phyloP scores from a whole-genome alignment of 331 rosid genomes.

The Saraca asoca region DNA sequence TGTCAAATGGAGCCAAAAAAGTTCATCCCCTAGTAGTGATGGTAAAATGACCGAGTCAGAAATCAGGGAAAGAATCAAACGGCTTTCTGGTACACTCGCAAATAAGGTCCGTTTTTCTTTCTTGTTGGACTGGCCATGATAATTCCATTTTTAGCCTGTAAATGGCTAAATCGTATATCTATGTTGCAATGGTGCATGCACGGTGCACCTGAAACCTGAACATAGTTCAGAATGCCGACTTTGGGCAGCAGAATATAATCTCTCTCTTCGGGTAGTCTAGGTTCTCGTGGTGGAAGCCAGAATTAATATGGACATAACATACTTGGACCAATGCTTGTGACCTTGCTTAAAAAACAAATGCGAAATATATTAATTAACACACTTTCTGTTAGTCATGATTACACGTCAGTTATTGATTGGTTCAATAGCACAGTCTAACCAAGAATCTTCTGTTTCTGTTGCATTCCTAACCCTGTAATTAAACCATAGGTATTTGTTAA shows the following conservation, averaged over 20 bases:
- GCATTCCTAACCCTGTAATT: constrained; percentile 1
- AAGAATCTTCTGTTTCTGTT: not conserved
- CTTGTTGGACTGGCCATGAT: not conserved
- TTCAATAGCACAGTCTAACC: no score
- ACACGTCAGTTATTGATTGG: no score
- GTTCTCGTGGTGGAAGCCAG: no score
- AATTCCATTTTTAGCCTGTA: not conserved
- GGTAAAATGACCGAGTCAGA: constrained; percentile 61
- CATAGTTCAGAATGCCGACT: no score
- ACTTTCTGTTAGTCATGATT: no score
- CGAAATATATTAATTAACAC: no score
- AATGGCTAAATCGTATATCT: not conserved
- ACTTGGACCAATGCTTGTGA: no score
- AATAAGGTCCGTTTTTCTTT: constrained; percentile 48
- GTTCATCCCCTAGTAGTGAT: constrained; percentile 49
- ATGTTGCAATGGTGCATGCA: not conserved
- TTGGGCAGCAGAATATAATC: no score
- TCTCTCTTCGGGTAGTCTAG: no score
- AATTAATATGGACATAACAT: no score
- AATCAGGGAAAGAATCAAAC: constrained; percentile 60
- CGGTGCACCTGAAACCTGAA: no score
- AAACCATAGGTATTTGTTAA: not conserved
- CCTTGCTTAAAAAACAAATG: no score
- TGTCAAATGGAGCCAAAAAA: constrained; percentile 47
- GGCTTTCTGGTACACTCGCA: constrained; percentile 62